Evolutionary conservation across 306 rosid species (phyloP), one percentile per base, ranked within the genome.

Genomic region (Lotus japonicus): DNA sequence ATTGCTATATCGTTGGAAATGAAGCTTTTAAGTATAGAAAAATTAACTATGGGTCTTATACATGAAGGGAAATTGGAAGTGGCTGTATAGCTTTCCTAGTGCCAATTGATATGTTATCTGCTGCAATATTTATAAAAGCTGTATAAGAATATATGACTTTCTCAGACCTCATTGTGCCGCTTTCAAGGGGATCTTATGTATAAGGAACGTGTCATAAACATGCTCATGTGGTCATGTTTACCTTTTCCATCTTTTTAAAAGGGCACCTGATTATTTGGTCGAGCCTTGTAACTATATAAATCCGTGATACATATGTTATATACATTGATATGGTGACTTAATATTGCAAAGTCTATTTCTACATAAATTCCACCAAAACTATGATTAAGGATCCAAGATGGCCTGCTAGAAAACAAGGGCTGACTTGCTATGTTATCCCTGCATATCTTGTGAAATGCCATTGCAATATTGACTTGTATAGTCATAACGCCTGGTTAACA

Each of bases 191-290:
- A 60, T 17, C 65, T 52, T 51, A 15, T 42, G 48, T 44, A 31
- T 50, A 45, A n/a, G 53, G 28, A 65, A 14, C 43, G 36, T 46
- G 35, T 35, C 19, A 4, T 46, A 7, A 52, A 3, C 31, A 46
- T 46, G 36, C 53, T 10, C 28, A 48, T 46, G 59, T 17, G 14
- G 13, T 11, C 61, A 38, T n/a, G 19, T 35, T 21, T 55, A 15
- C 73, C 11, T 62, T 45, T 64, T 36, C 62, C 64, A 26, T 42
- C 39, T 12, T 64, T 46, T 42, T 52, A 11, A 58, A 31, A 26
- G 52, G 12, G n/a, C 58, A 28, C 62, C 42, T 53, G 28, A 17
- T 78, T 68, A 38, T 51, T 71, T 65, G 50, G 51, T 59, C 33
- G 2, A 23, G 33, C 52, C 11, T 46, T 55, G 6, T 13, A 57